Conservation (phyloP, 2,329 filamentous ascomycete genomes). For the Sporothrix mexicana region DNA sequence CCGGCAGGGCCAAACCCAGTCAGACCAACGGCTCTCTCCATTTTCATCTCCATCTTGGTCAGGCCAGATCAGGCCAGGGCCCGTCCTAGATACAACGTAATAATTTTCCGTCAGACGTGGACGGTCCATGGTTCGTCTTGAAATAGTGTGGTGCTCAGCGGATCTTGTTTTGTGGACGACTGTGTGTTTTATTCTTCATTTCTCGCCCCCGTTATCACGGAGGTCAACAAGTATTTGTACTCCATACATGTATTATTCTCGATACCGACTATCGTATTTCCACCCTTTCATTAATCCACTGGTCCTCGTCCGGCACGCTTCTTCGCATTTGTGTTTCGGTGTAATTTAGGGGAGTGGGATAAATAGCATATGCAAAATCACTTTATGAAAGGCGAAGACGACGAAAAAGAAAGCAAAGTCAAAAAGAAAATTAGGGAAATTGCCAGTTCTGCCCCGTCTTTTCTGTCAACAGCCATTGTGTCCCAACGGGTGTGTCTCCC, state of each 20-base stretch:
- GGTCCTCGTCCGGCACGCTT: background rate
- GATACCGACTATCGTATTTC: background rate
- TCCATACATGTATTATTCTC: background rate
- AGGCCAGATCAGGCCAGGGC: constrained; percentile 13
- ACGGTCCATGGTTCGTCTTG: too few relatives aligned
- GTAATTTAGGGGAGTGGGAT: background rate
- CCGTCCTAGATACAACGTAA: background rate
- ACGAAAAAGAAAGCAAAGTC: constrained; percentile 10
- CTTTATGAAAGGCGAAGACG: background rate
- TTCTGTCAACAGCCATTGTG: background rate
- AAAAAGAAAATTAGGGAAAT: constrained; percentile 9
- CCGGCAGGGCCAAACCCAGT: background rate
- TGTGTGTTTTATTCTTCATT: background rate
- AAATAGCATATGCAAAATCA: too few relatives aligned
- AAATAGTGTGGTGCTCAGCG: too few relatives aligned
- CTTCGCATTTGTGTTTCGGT: constrained; percentile 9
- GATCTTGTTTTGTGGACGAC: background rate
- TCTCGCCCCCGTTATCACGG: background rate
- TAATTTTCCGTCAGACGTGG: background rate
- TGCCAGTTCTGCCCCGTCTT: background rate
- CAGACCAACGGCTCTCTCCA: too few relatives aligned
- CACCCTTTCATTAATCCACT: background rate
- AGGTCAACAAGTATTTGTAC: background rate
- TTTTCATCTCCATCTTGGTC: background rate
- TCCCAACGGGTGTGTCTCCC: background rate